These are phyloP conservation scores for Berkeleyomyces basicola DNA, from an alignment of 2,329 filamentous ascomycete species.

Conservation along the genomic window DNA sequence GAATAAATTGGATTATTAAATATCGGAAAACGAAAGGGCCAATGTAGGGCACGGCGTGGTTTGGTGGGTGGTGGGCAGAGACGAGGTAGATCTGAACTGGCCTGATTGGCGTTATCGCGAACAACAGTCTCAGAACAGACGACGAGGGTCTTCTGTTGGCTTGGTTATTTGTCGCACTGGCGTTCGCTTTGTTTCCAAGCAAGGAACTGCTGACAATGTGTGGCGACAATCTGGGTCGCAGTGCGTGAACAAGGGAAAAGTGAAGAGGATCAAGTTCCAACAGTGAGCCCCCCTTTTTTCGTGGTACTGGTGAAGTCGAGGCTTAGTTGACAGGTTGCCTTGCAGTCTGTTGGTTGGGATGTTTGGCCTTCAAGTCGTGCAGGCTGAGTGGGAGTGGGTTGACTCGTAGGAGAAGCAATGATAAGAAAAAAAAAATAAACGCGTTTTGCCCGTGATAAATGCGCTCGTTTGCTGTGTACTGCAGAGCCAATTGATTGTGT, in stretches of 20 bases:
- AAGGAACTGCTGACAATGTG: not conserved
- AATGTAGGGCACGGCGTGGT: not conserved
- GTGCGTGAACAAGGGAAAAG: not conserved
- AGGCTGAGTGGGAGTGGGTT: not conserved
- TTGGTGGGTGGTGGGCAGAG: not conserved
- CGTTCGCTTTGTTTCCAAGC: not conserved
- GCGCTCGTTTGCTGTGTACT: not conserved
- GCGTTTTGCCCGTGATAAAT: not conserved
- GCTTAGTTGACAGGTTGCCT: conserved; percentile 2
- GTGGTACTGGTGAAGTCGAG: not conserved
- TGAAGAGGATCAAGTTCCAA: not conserved
- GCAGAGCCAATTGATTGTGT: not conserved
- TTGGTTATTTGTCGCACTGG: not conserved
- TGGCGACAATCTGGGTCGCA: not conserved
- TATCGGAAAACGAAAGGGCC: not conserved
- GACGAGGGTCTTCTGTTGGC: not conserved
- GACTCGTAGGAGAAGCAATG: not conserved
- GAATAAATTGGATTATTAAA: not conserved
- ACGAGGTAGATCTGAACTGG: not conserved
- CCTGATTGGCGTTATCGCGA: not conserved
- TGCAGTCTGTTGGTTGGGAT: not conserved
- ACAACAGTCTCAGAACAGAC: not conserved
- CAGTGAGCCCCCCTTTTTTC: not conserved
- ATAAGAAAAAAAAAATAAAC: not conserved
- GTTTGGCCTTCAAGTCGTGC: not conserved